Base-by-base conservation (phyloP, 805 yeast species). In the Saccharomycopsis amapae region DNA sequence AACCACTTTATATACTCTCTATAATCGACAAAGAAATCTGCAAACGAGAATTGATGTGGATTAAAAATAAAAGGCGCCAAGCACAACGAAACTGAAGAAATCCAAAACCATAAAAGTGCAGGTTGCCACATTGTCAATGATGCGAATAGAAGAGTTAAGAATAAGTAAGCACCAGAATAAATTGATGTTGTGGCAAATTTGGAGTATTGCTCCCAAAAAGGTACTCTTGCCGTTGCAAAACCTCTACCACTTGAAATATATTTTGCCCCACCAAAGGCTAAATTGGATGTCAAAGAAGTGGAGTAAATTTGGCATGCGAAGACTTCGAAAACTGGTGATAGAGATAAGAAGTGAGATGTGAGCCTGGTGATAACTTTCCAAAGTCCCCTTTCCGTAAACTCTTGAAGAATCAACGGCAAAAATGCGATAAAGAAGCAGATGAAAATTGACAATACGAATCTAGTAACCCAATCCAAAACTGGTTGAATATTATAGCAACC, bases 1-100 rank as follows among this genome's bases (percentile, higher is more conserved):
- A 84, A 70, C 94, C 94, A 84, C 70, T 86, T 77, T 60, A 89
- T 81, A 68, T 77, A 93, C 62, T 87, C 95, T 65, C 96, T 79
- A 76, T 93, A 93, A 66, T 93, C 98, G 63, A 90, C 79, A 68
- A 90, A 87, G 78, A 84, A 90, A 67, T 89, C 97, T 62, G 81
- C 85, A 89, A 94, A 83, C 42, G 96, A 79, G 66, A 89, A 93
- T 72, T 93, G 97, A 69, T 90, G 97, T 40, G 98, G 98, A 69
- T 93, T 93, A 78, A 87, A 93, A 51, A 93, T 61, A 65, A 90
- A 88, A 59, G 98, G 98, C 40, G 97, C 82, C 56, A 87, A 78
- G 68, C 87, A 75, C 68, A 93, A 74, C 2, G 97, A 85, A 40
- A 88, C 73, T 56, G 88, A 71, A 17, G 95, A 83, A 49, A 93